Percentiles rank a stretch among this genome's conserved stretches.
Evolutionary conservation across 2,329 filamentous ascomycete species (phyloP).

Genomic region (Penicillium freii): DNA sequence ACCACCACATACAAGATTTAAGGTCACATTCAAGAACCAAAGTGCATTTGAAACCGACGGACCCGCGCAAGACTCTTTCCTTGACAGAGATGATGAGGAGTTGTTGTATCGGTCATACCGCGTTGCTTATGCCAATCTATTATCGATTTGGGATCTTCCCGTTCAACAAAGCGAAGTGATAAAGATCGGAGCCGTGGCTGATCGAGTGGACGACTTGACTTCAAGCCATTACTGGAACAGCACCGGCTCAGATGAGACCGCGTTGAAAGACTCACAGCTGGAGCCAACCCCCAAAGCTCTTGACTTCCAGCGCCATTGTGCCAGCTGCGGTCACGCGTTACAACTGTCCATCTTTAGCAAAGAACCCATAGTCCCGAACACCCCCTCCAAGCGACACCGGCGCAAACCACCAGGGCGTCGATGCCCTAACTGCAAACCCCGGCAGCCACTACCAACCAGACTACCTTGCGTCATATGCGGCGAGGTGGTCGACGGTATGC

Average conservation of each 20-base stretch:
- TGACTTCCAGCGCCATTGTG: conserved; percentile 45
- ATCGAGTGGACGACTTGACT: conserved; percentile 31
- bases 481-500: conserved; percentile 44
- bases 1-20: conserved; percentile 40
- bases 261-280: conserved; percentile 24
- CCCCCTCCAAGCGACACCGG: conserved; percentile 22
- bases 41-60: conserved; percentile 56
- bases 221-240: conserved; percentile 26
- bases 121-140: conserved; percentile 56
- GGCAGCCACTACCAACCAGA: conserved; percentile 33
- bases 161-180: conserved; percentile 57
- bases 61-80: conserved; percentile 46
- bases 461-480: conserved; percentile 47
- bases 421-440: conserved; percentile 40
- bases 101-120: conserved; percentile 54
- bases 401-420: conserved; percentile 17
- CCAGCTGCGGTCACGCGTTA: conserved; percentile 39
- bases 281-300: conserved; percentile 30
- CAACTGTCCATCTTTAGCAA: conserved; percentile 38
- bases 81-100: conserved; percentile 50
- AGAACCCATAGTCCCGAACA: conserved; percentile 15
- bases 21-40: conserved; percentile 56
- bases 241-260: conserved; percentile 26
- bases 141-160: conserved; percentile 58
- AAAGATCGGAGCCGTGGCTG: conserved; percentile 52